A percentile compares a stretch with the other conserved stretches of the same genome.
Evolutionary conservation across 331 rosid genomes (phyloP).

Genomic region (Cydonia oblonga): DNA sequence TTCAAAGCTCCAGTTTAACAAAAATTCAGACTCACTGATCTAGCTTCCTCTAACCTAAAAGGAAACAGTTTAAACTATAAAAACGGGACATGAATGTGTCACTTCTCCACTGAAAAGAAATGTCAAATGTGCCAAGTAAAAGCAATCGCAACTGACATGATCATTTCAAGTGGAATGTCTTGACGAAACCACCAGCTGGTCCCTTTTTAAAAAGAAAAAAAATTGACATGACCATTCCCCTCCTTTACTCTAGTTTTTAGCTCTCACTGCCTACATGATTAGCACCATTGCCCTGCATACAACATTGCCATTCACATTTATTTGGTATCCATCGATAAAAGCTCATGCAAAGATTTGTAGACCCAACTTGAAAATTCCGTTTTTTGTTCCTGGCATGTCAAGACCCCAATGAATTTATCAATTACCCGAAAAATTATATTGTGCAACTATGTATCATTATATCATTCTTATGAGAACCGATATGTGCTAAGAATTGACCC

Average conservation of each 20-base stretch:
- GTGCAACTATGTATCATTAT: not conserved
- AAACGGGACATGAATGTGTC: not conserved
- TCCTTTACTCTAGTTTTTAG: not conserved
- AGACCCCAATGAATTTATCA: not conserved
- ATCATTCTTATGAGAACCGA: not conserved
- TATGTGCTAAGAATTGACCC: not conserved
- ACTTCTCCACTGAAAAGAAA: not conserved
- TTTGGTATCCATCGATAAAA: not conserved
- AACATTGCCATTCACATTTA: not conserved
- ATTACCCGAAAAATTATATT: no score
- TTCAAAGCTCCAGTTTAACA: no score
- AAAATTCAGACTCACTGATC: not conserved
- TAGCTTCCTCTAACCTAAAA: not conserved
- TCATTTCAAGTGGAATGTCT: fast-evolving
- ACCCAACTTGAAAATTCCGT: not conserved
- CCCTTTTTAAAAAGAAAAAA: no score
- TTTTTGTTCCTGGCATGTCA: not conserved
- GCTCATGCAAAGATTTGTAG: not conserved
- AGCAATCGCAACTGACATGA: not conserved
- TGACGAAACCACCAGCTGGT: fast-evolving
- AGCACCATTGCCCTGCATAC: not conserved
- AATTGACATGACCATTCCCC: not conserved
- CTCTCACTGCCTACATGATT: not conserved
- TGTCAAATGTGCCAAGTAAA: not conserved
- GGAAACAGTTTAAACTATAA: not conserved